These are phyloP conservation scores for Epichloe amarillans DNA, from an alignment of 2,329 filamentous ascomycete genomes.

Conservation along the genomic window DNA sequence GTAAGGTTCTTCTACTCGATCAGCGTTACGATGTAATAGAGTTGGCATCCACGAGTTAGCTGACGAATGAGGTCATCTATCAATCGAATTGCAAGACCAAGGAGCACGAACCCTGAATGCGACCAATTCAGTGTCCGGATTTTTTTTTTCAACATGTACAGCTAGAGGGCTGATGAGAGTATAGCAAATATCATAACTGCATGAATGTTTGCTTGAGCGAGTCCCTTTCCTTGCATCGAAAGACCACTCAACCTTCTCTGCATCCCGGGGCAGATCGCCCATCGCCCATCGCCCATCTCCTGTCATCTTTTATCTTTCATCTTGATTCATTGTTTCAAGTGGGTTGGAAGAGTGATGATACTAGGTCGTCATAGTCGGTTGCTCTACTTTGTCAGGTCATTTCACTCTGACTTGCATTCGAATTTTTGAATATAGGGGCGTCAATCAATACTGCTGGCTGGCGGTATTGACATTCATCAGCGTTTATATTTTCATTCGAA, in stretches of 20 bases:
- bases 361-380: neutral
- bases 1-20: neutral
- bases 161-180: neutral
- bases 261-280: neutral
- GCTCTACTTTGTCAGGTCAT: neutral
- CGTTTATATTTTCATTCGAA: neutral
- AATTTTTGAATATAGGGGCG: neutral
- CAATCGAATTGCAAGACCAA: neutral
- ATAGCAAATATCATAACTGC: neutral
- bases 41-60: neutral
- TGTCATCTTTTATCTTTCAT: neutral
- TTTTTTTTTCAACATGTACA: neutral
- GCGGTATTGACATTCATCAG: neutral
- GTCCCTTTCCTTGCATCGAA: neutral
- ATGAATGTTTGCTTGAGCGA: neutral
- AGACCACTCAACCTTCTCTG: neutral
- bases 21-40: neutral
- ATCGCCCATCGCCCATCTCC: neutral
- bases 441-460: conserved; percentile 1
- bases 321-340: neutral
- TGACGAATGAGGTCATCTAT: neutral
- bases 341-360: neutral
- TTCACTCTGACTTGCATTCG: neutral
- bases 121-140: neutral
- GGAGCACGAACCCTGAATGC: neutral